Conservation (phyloP, 164 flowering plant genomes). For the Aristolochia californica region DNA sequence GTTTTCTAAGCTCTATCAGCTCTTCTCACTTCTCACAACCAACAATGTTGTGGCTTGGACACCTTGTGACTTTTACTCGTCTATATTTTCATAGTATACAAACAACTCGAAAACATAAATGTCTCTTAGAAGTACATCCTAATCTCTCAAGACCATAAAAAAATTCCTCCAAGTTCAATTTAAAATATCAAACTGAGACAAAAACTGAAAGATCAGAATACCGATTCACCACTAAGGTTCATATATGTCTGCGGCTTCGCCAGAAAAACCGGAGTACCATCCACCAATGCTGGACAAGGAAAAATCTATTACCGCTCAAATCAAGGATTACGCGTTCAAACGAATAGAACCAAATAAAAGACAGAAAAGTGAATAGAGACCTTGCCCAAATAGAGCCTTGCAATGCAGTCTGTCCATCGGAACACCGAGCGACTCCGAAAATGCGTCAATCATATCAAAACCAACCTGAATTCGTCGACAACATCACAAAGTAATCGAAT, state of each 20-base stretch:
- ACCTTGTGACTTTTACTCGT: too few species aligned
- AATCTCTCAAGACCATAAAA: too few species aligned
- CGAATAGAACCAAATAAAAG: neutral
- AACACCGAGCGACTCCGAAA: slow-evolving; percentile 65
- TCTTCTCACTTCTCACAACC: too few species aligned
- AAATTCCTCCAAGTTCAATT: too few species aligned
- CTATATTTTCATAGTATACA: too few species aligned
- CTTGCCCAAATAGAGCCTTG: slow-evolving; percentile 87
- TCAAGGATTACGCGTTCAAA: neutral
- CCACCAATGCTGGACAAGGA: slow-evolving; percentile 45
- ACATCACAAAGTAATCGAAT: neutral
- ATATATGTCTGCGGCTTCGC: slow-evolving; percentile 98
- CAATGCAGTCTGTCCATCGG: slow-evolving; percentile 48
- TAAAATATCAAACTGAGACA: too few species aligned
- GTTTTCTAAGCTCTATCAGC: too few species aligned
- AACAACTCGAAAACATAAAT: too few species aligned
- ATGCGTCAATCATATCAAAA: slow-evolving; percentile 81
- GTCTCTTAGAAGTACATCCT: too few species aligned
- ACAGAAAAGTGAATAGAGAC: slow-evolving; percentile 9
- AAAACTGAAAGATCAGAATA: slow-evolving; percentile 17
- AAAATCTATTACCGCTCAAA: slow-evolving; percentile 1
- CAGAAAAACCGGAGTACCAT: slow-evolving; percentile 62
- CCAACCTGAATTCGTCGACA: slow-evolving; percentile 47
- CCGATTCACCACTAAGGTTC: slow-evolving; percentile 95
- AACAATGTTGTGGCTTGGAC: too few species aligned